Base-by-base conservation (phyloP, 2,329 filamentous ascomycete genomes). In the Exophiala lecanii-corni region DNA sequence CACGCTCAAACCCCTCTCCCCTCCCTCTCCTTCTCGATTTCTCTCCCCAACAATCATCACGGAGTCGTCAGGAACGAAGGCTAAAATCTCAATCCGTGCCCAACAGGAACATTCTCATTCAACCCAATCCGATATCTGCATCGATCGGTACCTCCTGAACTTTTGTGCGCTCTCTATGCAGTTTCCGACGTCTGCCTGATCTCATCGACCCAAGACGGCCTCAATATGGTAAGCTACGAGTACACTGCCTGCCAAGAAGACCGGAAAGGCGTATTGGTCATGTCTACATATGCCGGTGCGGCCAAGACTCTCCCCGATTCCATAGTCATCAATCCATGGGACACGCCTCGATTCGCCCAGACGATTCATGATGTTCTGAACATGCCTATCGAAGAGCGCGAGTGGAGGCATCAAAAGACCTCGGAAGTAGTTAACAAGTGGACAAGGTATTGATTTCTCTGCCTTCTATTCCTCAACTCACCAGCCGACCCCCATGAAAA, bases 181-280 rank as follows among this genome's bases (percentile, higher is more conserved):
- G 79, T 91, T 13, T 88, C 86, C 2, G 89, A 95, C 60, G 84
- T 86, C 36, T 94, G 89, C 60, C 75, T 96, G 4, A 87, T 94
- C 30, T 91, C 84, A 3, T 95, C 86, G 1, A 94, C 85, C 4
- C 82, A 91, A 32, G 91, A 97, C 59, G 91, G 91, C 58, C 96
- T 97, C 89, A 97, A 97, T 64, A 76, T 97, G 10, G 91, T 97
- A 15, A 91, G 88, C 1, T 96, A 94, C 66, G 91, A 97, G 66
- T 97, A 96, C 67, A 92, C 96, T 49, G 89, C 89, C 12, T 89
- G 86, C 16, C 91, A 96, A 62, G 78, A 83, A 55, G 78, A 91
- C 58, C 80, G 84, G 41, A 86, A 95, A 60, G 91, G 91, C 35
- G 85, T 89, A 39, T 86, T 97, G 76, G 88, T 96, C 40, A 76